Evolutionary conservation across 345 rosid genomes (phyloP).

Genomic region (Kernera saxatilis): DNA sequence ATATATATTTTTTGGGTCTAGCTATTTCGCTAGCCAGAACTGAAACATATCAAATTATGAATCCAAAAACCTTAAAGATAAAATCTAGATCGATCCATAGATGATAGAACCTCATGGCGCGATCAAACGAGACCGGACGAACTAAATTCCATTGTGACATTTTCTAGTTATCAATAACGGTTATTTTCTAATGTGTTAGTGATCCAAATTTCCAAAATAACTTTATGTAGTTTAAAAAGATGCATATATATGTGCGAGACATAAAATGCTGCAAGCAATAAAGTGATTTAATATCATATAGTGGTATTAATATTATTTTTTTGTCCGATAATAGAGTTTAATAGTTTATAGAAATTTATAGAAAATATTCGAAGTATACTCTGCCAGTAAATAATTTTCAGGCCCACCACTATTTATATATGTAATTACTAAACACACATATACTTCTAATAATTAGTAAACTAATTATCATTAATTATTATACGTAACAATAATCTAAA

Average conservation of each 20-base stretch:
- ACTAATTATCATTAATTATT: conserved; percentile 23
- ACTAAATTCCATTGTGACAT: conserved; percentile 1
- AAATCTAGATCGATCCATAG: not conserved
- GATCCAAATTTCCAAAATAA: not conserved
- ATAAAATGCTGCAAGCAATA: not conserved
- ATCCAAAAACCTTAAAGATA: not conserved
- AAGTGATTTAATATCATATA: not conserved
- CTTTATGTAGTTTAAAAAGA: not conserved
- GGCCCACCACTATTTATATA: not conserved
- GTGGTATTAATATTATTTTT: not conserved
- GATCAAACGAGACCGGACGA: not conserved
- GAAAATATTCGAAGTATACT: not conserved
- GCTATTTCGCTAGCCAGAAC: not conserved
- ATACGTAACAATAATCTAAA: conserved; percentile 17
- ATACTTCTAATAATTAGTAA: conserved; percentile 3
- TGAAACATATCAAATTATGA: not conserved
- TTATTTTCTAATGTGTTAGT: not conserved
- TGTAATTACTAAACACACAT: not conserved
- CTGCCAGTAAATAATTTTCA: not conserved
- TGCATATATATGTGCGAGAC: not conserved
- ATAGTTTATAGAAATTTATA: too few relatives aligned
- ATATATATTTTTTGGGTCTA: too few relatives aligned
- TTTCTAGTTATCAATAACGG: not conserved
- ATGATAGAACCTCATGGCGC: not conserved
- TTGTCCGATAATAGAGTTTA: not conserved